Evolutionary conservation across 2,329 filamentous ascomycete species (phyloP).

Genomic region (Ascosphaera pollenicola): DNA sequence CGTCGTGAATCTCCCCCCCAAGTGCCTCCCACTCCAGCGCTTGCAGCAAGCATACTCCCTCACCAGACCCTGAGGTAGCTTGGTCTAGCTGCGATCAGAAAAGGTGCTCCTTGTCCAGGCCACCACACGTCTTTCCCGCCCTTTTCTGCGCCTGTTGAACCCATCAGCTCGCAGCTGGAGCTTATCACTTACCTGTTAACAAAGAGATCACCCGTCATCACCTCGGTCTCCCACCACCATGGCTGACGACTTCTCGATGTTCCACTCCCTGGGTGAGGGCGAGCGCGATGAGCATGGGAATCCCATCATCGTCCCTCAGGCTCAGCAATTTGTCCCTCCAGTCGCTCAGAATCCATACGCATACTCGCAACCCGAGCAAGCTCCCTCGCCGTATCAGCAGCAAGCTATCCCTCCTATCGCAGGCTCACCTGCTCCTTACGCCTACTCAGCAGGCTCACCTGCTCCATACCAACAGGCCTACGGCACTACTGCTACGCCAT

Average conservation of each 20-base stretch:
- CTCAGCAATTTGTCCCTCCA: slow-evolving; percentile 29
- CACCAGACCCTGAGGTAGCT: no score
- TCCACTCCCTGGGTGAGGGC: slow-evolving; percentile 17
- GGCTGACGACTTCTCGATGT: slow-evolving; percentile 19
- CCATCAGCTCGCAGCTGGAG: no score
- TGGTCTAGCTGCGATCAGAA: no score
- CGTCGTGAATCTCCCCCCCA: no score
- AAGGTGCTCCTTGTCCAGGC: no score
- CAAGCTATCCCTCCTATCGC: slow-evolving; percentile 8
- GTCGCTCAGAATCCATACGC: slow-evolving; percentile 16
- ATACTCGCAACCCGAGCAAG: slow-evolving; percentile 12
- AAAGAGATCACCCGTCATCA: no score
- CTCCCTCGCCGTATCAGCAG: slow-evolving; percentile 8
- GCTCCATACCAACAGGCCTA: background rate
- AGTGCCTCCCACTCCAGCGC: no score
- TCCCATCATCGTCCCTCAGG: slow-evolving; percentile 30
- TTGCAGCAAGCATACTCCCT: no score
- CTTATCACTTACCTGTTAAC: no score
- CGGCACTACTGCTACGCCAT: slow-evolving; percentile 7
- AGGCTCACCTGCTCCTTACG: slow-evolving; percentile 2
- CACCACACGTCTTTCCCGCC: no score
- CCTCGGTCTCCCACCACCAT: no score
- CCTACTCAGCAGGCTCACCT: slow-evolving; percentile 2
- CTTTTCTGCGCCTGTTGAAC: no score
- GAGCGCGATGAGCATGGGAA: slow-evolving; percentile 31